phyloP scores from a whole-genome alignment of 805 yeast species.

The Lipomyces yamadae region DNA sequence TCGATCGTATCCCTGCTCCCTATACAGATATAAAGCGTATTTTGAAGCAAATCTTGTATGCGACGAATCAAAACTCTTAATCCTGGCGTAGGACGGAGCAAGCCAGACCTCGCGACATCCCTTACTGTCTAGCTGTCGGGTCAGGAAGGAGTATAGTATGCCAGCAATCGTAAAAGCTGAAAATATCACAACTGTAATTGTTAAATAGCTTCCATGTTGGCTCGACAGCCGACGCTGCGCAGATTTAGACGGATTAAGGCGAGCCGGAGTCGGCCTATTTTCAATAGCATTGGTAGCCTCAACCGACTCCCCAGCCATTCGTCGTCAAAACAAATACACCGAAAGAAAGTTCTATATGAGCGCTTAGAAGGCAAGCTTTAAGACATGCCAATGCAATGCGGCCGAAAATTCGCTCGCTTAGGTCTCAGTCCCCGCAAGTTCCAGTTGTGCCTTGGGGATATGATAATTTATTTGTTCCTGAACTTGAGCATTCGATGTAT shows the following conservation, averaged over 20 bases:
- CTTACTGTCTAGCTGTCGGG: constrained; percentile 28
- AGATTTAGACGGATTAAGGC: neutral
- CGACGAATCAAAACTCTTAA: constrained; percentile 70
- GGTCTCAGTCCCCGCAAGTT: neutral
- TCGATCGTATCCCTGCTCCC: constrained; percentile 66
- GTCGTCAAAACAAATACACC: neutral
- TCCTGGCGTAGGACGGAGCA: constrained; percentile 82
- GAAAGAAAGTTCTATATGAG: neutral
- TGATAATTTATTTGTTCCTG: neutral
- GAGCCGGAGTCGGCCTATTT: neutral
- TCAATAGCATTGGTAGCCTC: neutral
- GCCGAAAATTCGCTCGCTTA: neutral
- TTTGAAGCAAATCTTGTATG: constrained; percentile 75
- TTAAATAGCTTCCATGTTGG: constrained; percentile 20
- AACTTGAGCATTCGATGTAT: neutral
- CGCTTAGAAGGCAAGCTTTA: neutral
- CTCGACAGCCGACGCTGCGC: constrained; percentile 1
- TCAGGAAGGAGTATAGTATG: constrained; percentile 25
- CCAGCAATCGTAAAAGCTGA: constrained; percentile 16
- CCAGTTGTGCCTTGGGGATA: neutral
- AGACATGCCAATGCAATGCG: neutral
- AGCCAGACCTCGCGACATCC: constrained; percentile 73
- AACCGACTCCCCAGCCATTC: constrained; percentile 24
- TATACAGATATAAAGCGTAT: constrained; percentile 80
- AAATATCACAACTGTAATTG: constrained; percentile 20